Evolutionary conservation across 2,329 filamentous ascomycete species (phyloP), one percentile per base, ranked within the genome.

Genomic region (Helotiales sp.): DNA sequence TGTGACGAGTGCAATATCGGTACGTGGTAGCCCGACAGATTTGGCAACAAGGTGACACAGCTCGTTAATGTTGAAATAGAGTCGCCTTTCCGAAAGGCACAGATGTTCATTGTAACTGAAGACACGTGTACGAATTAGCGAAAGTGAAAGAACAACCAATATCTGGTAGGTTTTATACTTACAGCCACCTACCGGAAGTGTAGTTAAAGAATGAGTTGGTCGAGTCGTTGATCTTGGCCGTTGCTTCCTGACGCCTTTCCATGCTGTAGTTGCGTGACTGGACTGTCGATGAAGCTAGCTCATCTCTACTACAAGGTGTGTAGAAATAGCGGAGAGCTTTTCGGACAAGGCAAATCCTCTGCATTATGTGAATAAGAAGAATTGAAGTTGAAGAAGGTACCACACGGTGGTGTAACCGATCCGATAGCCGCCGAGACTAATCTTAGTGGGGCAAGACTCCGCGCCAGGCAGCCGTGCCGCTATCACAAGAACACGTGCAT

Each of bases 101-200:
- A 65, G 57, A 52, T 59, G 55, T 48, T 69, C 64, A 52, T 68
- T 69, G 56, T 67, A 69, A 25, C 64, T 67, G 27, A 29, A 36
- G 44, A 54, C 27, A 46, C 22, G 34, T 55, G 34, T 52, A 62
- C 30, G 46, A 44, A 24, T 59, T 58, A 58, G 60, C 38, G 19
- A 55, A 55, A 50, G 19, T 36, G 27, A 17, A 29, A 34, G 15
- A 52, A 54, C 33, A 48, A 59, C 44, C 17, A 51, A 57, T 10
- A 59, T 57, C 48, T 47, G 40, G 56, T 53, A 38, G 49, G 33
- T 42, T 31, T 52, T 54, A 54, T 38, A 59, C 66, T 66, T 61
- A 67, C 63, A 67, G 51, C 66, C 66, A 69, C 60, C 62, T 63
- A 48, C 64, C 66, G 44, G 65, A 67, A 42, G 64, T 69, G 44